phyloP scores from a whole-genome alignment of 306 rosid species.

The Hippophae tibetana region DNA sequence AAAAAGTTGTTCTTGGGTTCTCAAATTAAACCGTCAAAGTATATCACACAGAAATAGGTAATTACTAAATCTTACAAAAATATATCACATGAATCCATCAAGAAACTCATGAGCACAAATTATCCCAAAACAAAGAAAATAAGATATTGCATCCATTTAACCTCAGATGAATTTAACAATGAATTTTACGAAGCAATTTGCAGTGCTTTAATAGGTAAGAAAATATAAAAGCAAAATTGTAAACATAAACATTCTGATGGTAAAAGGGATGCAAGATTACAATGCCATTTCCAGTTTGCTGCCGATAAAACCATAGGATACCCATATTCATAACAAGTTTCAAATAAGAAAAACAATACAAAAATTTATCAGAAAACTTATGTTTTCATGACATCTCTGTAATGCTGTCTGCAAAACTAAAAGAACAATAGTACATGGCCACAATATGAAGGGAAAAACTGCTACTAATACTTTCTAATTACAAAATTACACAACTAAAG shows the following conservation, averaged over 20 bases:
- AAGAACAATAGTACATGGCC: not conserved
- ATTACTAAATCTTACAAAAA: too few relatives aligned
- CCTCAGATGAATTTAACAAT: not conserved
- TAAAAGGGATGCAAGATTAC: not conserved
- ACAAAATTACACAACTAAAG: too few relatives aligned
- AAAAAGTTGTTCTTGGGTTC: too few relatives aligned
- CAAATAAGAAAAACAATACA: not conserved
- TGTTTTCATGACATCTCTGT: not conserved
- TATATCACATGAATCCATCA: too few relatives aligned
- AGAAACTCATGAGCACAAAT: too few relatives aligned
- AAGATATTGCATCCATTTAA: too few relatives aligned
- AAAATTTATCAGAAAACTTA: not conserved
- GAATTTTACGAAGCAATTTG: not conserved
- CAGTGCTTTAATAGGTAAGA: not conserved
- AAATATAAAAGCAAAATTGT: not conserved
- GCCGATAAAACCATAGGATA: conserved; percentile 40
- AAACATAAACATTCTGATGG: too few relatives aligned
- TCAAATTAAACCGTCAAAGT: too few relatives aligned
- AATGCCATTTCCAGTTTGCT: conserved; percentile 52
- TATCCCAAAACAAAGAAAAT: too few relatives aligned
- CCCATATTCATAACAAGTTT: conserved; percentile 32
- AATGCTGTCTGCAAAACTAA: not conserved
- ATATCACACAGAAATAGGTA: too few relatives aligned
- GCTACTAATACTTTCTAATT: too few relatives aligned
- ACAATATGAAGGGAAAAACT: too few relatives aligned